Percentiles rank a stretch among this genome's conserved stretches.
These are phyloP conservation scores for Odontarrhena argentea DNA, from an alignment of 345 rosid genomes.

Conservation along the genomic window DNA sequence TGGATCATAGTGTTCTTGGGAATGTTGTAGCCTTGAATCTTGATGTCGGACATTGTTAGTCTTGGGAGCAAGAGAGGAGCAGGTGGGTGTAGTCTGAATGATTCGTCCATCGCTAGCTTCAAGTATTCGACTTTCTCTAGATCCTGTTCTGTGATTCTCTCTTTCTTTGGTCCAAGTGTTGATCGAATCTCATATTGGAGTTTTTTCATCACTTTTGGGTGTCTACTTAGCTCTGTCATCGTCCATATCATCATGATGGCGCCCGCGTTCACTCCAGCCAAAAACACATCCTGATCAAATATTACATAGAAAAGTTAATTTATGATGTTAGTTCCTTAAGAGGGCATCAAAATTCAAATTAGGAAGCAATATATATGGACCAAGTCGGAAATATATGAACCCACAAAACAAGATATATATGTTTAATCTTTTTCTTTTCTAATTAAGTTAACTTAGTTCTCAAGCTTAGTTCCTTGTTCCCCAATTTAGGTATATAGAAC, in stretches of 20 bases:
- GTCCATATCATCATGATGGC: slow-evolving; percentile 57
- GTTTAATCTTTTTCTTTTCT: not conserved
- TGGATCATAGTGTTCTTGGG: slow-evolving; percentile 39
- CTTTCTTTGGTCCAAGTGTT: slow-evolving; percentile 38
- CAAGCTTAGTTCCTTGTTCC: slow-evolving; percentile 33
- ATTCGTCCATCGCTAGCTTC: slow-evolving; percentile 31
- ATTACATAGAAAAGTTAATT: too few relatives aligned
- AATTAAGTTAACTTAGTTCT: too few relatives aligned
- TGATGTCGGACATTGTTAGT: slow-evolving; percentile 38
- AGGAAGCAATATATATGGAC: too few relatives aligned
- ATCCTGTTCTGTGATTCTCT: slow-evolving; percentile 38
- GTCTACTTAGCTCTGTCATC: slow-evolving; percentile 57
- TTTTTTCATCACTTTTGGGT: slow-evolving; percentile 59
- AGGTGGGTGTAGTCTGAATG: slow-evolving; percentile 40
- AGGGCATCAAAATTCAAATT: not conserved
- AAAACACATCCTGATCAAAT: slow-evolving; percentile 47
- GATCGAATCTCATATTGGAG: slow-evolving; percentile 55
- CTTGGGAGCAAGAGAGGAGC: slow-evolving; percentile 42
- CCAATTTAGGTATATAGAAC: not conserved
- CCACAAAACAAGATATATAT: too few relatives aligned
- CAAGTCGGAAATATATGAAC: too few relatives aligned
- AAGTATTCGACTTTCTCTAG: slow-evolving; percentile 36
- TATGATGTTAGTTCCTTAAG: too few relatives aligned
- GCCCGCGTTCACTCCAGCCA: slow-evolving; percentile 55
- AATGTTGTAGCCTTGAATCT: slow-evolving; percentile 35